Evolutionary conservation across 148 eudicot species (phyloP).

Genomic region (Amaranthus hypochondriacus): DNA sequence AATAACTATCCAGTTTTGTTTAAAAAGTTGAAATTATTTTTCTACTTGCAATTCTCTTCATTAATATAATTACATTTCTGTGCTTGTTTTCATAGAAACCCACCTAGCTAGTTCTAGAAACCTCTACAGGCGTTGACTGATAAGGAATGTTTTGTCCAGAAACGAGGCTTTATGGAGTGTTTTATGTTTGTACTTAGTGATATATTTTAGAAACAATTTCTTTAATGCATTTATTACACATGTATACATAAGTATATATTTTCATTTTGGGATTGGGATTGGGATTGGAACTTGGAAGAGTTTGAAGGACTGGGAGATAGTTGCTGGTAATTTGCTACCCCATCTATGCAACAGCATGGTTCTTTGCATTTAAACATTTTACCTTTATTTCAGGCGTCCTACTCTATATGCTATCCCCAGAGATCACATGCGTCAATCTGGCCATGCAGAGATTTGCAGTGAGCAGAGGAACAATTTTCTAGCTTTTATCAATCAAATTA

Average conservation of each 20-base stretch:
- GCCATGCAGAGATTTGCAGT: slow-evolving; percentile 61
- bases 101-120: background rate
- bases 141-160: background rate
- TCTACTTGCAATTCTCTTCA: background rate
- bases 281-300: background rate
- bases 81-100: background rate
- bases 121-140: background rate
- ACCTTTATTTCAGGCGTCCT: slow-evolving; percentile 57
- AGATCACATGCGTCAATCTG: slow-evolving; percentile 69
- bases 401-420: slow-evolving; percentile 86
- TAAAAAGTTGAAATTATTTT: background rate
- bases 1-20: background rate
- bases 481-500: slow-evolving; percentile 69
- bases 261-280: background rate
- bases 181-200: no score
- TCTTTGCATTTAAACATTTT: background rate
- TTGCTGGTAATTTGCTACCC: background rate
- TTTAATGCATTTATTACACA: no score
- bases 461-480: slow-evolving; percentile 69
- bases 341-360: background rate
- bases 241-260: background rate
- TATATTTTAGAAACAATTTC: no score
- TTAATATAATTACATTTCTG: background rate
- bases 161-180: background rate
- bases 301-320: background rate